Percentiles rank a stretch among this genome's conserved stretches.
These are phyloP conservation scores for Teratosphaeria gauchensis DNA, from an alignment of 2,329 filamentous ascomycete species.

Conservation along the genomic window DNA sequence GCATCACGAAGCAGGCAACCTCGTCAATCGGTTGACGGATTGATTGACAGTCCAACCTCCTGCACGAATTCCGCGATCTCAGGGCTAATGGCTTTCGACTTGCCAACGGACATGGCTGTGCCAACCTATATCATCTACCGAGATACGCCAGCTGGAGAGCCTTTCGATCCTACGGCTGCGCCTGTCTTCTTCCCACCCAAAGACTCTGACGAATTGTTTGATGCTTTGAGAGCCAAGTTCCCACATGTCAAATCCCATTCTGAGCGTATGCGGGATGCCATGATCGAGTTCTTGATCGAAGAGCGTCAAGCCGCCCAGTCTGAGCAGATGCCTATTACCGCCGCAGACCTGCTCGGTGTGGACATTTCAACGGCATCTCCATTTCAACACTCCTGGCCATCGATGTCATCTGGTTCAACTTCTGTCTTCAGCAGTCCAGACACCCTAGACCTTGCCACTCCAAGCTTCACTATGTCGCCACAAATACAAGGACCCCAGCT, in stretches of 20 bases:
- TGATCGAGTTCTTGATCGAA: slow-evolving; percentile 29
- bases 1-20: too few relatives aligned
- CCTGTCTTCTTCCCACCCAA: slow-evolving; percentile 29
- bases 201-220: slow-evolving; percentile 31
- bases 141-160: slow-evolving; percentile 18
- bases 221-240: slow-evolving; percentile 26
- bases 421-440: slow-evolving; percentile 24
- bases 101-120: slow-evolving; percentile 3
- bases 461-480: slow-evolving; percentile 19
- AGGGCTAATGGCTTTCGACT: slow-evolving; percentile 8
- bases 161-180: slow-evolving; percentile 24
- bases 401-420: slow-evolving; percentile 19
- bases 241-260: slow-evolving; percentile 27
- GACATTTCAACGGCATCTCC: slow-evolving; percentile 14
- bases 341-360: slow-evolving; percentile 5
- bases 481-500: slow-evolving; percentile 10
- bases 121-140: slow-evolving; percentile 27
- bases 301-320: slow-evolving; percentile 23
- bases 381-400: slow-evolving; percentile 21
- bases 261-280: slow-evolving; percentile 31
- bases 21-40: too few relatives aligned
- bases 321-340: slow-evolving; percentile 12
- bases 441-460: slow-evolving; percentile 18
- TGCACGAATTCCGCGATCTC: background rate
- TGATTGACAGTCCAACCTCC: background rate